These are phyloP conservation scores for Colletotrichum viniferum DNA, from an alignment of 2,329 filamentous ascomycete species.

Conservation along the genomic window DNA sequence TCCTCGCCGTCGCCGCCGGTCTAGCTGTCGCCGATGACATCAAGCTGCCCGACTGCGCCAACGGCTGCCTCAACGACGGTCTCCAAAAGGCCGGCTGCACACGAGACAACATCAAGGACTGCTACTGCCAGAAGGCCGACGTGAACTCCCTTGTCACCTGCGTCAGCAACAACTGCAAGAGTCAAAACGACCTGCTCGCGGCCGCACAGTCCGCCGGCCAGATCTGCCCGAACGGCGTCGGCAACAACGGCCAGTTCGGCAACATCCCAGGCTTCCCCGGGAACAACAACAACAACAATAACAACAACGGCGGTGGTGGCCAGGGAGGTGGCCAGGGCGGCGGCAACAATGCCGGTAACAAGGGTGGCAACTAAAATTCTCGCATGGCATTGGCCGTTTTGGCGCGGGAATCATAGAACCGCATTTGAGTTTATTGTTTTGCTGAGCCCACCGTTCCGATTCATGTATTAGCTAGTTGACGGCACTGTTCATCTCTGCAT, in stretches of 20 bases:
- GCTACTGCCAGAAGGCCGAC: constrained; percentile 17
- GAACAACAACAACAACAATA: not conserved
- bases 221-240: not conserved
- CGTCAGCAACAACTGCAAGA: constrained; percentile 6
- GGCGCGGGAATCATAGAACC: not conserved
- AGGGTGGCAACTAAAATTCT: not conserved
- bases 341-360: not conserved
- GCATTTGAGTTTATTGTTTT: not conserved
- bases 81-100: constrained; percentile 14
- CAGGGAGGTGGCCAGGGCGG: not conserved
- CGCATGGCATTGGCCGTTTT: not conserved
- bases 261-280: not conserved
- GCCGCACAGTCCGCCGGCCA: constrained; percentile 13
- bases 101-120: constrained; percentile 13
- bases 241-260: not conserved
- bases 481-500: not conserved
- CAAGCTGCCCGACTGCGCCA: constrained; percentile 15
- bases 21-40: constrained; percentile 1
- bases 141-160: constrained; percentile 10
- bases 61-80: constrained; percentile 12
- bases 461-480: not conserved
- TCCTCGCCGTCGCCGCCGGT: constrained; percentile 1
- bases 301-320: not conserved
- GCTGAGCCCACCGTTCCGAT: not conserved
- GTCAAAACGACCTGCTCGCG: constrained; percentile 13